phyloP scores from a whole-genome alignment of 768 basidiomycete species.

The Kwoniella mangroviensis region DNA sequence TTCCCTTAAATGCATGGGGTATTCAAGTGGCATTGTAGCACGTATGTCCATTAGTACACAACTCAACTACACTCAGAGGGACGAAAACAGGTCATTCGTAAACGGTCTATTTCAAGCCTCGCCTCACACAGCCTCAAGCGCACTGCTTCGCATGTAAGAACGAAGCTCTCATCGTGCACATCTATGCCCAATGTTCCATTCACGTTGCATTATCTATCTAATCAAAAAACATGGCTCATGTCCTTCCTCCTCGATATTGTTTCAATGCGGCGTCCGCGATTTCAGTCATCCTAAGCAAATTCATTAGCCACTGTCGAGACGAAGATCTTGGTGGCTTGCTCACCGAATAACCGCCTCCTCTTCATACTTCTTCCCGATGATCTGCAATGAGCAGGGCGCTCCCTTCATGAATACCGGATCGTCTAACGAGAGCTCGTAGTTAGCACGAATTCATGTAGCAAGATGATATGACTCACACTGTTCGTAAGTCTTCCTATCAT shows the following conservation, averaged over 20 bases:
- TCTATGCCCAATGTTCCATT: background rate
- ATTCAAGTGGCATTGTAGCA: too few relatives aligned
- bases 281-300: slow-evolving; percentile 20
- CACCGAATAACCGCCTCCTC: slow-evolving; percentile 70
- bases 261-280: slow-evolving; percentile 24
- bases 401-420: slow-evolving; percentile 65
- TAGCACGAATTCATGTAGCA: slow-evolving; percentile 43
- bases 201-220: background rate
- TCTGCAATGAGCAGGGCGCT: slow-evolving; percentile 69
- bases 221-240: background rate
- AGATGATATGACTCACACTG: slow-evolving; percentile 62
- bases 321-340: background rate
- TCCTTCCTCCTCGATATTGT: background rate
- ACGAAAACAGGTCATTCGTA: too few relatives aligned
- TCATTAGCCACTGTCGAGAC: background rate
- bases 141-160: too few relatives aligned
- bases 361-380: slow-evolving; percentile 72
- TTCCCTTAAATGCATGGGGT: too few relatives aligned
- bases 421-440: slow-evolving; percentile 60
- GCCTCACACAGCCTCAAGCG: too few relatives aligned
- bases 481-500: slow-evolving; percentile 64
- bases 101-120: too few relatives aligned
- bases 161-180: too few relatives aligned
- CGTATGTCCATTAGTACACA: too few relatives aligned
- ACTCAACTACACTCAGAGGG: too few relatives aligned